These are phyloP conservation scores for Cnidoscolus chayamansa DNA, from an alignment of 441 rosid genomes.

Conservation along the genomic window DNA sequence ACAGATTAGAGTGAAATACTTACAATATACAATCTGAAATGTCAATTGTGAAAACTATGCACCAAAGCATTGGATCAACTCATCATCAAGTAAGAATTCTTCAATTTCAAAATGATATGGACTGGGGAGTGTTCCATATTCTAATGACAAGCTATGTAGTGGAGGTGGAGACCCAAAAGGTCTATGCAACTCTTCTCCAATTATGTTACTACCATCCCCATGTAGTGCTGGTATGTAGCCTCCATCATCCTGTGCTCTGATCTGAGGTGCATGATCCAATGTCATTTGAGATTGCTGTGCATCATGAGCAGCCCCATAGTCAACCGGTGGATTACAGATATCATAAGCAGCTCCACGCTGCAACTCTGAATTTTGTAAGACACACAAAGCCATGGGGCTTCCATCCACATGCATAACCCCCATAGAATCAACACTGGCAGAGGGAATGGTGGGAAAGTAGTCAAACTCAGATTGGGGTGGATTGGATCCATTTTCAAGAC, in stretches of 20 bases:
- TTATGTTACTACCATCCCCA: conserved; percentile 37
- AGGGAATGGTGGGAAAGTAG: conserved; percentile 45
- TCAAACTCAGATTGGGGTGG: conserved; percentile 35
- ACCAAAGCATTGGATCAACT: conserved; percentile 53
- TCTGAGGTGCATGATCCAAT: conserved; percentile 30
- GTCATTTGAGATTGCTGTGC: conserved; percentile 43
- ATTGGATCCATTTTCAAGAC: conserved; percentile 36
- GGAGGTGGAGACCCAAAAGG: conserved; percentile 63
- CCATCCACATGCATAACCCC: conserved; percentile 52
- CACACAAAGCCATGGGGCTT: conserved; percentile 46
- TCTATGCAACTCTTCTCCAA: conserved; percentile 39
- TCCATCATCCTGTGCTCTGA: conserved; percentile 36
- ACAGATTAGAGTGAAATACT: conserved; percentile 19
- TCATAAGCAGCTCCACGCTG: conserved; percentile 44
- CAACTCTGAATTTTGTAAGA: conserved; percentile 42
- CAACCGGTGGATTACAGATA: conserved; percentile 47
- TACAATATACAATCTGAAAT: conserved; percentile 15
- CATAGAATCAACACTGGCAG: conserved; percentile 35
- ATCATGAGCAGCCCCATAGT: conserved; percentile 41
- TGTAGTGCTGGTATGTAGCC: conserved; percentile 32
- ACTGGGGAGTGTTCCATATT: conserved; percentile 38
- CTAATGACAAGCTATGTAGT: conserved; percentile 42
- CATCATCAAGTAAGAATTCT: conserved; percentile 46
- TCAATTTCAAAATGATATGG: conserved; percentile 35
- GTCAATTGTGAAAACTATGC: conserved; percentile 36